A percentile compares a stretch with the other conserved stretches of the same genome.
Conservation (phyloP, 805 yeast species). For the Naumovozyma castellii region DNA sequence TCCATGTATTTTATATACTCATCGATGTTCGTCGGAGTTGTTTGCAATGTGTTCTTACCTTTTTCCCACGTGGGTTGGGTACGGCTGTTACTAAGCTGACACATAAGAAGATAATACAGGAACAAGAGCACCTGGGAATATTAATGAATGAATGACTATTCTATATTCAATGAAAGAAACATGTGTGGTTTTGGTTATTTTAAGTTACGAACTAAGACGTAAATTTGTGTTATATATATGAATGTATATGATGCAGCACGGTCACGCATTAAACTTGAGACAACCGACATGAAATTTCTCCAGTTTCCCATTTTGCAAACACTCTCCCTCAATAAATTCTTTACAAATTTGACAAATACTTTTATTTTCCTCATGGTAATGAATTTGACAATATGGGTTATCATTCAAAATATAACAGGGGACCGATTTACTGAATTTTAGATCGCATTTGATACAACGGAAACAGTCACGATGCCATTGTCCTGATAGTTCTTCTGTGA, state of each 20-base stretch:
- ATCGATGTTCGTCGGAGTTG: no score
- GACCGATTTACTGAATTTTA: slow-evolving; percentile 47
- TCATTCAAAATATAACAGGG: slow-evolving; percentile 72
- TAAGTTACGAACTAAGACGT: no score
- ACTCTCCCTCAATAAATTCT: slow-evolving; percentile 78
- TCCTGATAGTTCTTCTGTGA: slow-evolving; percentile 53
- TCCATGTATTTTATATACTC: no score
- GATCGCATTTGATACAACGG: slow-evolving; percentile 55
- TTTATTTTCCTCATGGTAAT: slow-evolving; percentile 65
- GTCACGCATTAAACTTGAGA: slow-evolving; percentile 58
- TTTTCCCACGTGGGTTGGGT: no score
- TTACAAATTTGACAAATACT: slow-evolving; percentile 67
- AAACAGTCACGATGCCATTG: slow-evolving; percentile 93
- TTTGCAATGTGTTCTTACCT: no score
- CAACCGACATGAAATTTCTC: slow-evolving; percentile 73
- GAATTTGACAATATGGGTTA: slow-evolving; percentile 70
- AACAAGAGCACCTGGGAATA: no score
- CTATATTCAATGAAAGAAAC: no score
- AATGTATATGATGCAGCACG: slow-evolving; percentile 40
- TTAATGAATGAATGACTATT: no score
- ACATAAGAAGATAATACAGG: no score
- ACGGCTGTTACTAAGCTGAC: no score
- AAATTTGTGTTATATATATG: no score
- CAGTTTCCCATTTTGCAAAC: slow-evolving; percentile 64
- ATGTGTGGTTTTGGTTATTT: no score